Conservation (phyloP, 1,139 yeast genomes). For the Kazachstania sp. region DNA sequence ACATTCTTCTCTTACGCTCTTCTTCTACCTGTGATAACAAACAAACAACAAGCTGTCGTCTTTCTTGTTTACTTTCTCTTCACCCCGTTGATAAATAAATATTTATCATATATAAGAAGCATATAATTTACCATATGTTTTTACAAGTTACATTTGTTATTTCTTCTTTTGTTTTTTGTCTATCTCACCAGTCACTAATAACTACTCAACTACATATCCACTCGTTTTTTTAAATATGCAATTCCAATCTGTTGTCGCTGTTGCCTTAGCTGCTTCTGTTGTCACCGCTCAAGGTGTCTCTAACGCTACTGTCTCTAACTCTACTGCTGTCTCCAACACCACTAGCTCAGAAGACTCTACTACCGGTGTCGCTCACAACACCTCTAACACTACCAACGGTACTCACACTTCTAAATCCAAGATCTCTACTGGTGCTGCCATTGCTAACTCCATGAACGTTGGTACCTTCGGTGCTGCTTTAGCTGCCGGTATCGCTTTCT, state of each 20-base stretch:
- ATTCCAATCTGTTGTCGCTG: slow-evolving; percentile 45
- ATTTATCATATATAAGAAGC: no score
- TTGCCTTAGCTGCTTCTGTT: slow-evolving; percentile 19
- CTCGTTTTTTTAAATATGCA: slow-evolving; percentile 37
- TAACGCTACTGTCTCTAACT: slow-evolving; percentile 2
- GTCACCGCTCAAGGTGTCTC: slow-evolving; percentile 22
- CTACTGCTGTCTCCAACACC: slow-evolving; percentile 2
- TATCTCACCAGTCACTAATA: neutral
- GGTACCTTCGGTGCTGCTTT: slow-evolving; percentile 63
- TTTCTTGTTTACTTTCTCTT: no score
- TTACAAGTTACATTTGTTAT: neutral
- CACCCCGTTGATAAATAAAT: no score
- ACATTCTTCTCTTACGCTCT: no score
- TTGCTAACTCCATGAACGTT: slow-evolving; percentile 43
- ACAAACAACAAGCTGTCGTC: no score
- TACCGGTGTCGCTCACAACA: slow-evolving; percentile 20
- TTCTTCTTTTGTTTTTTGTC: no score
- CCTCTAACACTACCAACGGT: slow-evolving; percentile 38
- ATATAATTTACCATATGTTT: neutral
- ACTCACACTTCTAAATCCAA: slow-evolving; percentile 45
- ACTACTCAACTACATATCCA: neutral
- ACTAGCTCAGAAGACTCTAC: slow-evolving; percentile 24
- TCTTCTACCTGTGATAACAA: no score
- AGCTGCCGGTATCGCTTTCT: slow-evolving; percentile 62
- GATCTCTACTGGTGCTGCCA: slow-evolving; percentile 40